phyloP scores from a whole-genome alignment of 2,329 filamentous ascomycete species.

The Didymosphaeria variabile region DNA sequence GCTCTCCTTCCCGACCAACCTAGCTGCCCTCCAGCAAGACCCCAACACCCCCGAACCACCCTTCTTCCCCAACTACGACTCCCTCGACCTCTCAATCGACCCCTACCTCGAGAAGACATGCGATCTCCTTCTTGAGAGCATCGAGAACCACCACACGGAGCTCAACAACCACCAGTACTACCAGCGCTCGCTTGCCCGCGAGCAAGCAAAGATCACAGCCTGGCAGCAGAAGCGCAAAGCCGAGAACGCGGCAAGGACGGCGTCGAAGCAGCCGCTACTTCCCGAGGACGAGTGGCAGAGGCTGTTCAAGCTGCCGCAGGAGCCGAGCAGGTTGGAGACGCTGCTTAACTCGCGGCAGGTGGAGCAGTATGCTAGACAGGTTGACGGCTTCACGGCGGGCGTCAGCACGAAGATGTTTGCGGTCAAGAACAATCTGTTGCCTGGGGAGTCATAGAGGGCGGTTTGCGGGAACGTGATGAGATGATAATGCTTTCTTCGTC shows the following conservation, averaged over 20 bases:
- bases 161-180: slow-evolving; percentile 99
- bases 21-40: slow-evolving; percentile 78
- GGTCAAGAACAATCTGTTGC: slow-evolving; percentile 75
- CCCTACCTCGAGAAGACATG: slow-evolving; percentile 98
- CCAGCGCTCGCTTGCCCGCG: slow-evolving; percentile 89
- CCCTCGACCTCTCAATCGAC: slow-evolving; percentile 91
- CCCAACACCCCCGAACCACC: slow-evolving; percentile 66
- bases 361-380: slow-evolving; percentile 96
- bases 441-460: slow-evolving; percentile 56
- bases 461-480: slow-evolving; percentile 24
- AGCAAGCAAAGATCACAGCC: slow-evolving; percentile 94
- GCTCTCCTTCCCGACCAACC: slow-evolving; percentile 78
- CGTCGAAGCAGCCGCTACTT: slow-evolving; percentile 86
- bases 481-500: slow-evolving; percentile 44
- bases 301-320: slow-evolving; percentile 95
- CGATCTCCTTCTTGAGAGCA: slow-evolving; percentile 93
- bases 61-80: slow-evolving; percentile 87
- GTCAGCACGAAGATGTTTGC: slow-evolving; percentile 98
- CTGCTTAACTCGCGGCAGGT: slow-evolving; percentile 96
- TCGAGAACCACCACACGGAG: slow-evolving; percentile 97
- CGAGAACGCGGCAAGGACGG: slow-evolving; percentile 85
- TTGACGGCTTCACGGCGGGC: slow-evolving; percentile 92
- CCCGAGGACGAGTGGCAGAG: slow-evolving; percentile 99
- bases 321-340: slow-evolving; percentile 90
- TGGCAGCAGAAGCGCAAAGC: slow-evolving; percentile 98